Percentiles rank a stretch among this genome's conserved stretches.
Conservation (phyloP, 225 moss, liverwort and hornwort genomes). For the Bryum argenteum region DNA sequence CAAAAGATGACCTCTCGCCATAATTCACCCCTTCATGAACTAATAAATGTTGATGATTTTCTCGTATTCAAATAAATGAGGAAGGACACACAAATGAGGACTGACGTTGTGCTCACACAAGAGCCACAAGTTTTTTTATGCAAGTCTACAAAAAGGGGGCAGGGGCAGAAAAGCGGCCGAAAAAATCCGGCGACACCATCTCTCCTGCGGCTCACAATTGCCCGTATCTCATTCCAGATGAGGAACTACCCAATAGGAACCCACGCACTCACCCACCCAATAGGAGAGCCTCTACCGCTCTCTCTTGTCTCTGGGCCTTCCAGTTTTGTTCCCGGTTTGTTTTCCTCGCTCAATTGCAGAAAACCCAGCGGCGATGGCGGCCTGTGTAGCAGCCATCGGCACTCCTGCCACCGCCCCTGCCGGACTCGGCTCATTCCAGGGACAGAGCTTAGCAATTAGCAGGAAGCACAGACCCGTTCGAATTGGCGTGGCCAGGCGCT, state of each 20-base stretch:
- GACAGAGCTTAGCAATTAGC: neutral
- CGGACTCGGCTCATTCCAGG: neutral
- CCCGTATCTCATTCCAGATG: neutral
- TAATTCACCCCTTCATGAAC: too few relatives aligned
- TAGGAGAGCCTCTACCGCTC: too few relatives aligned
- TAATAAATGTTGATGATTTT: too few relatives aligned
- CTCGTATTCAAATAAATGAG: too few relatives aligned
- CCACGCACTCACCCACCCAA: neutral
- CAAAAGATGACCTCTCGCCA: too few relatives aligned
- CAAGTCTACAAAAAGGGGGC: too few relatives aligned
- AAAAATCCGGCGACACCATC: neutral
- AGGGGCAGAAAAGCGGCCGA: neutral
- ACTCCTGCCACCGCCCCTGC: constrained; percentile 16
- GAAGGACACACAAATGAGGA: too few relatives aligned
- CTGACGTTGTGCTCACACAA: too few relatives aligned
- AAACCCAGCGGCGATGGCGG: constrained; percentile 36
- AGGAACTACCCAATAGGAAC: neutral
- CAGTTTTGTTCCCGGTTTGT: neutral
- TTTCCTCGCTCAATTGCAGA: neutral
- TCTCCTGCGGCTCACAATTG: neutral
- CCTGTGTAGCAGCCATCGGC: constrained; percentile 54
- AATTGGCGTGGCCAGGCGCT: constrained; percentile 30
- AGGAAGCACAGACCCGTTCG: neutral
- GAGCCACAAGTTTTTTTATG: too few relatives aligned
- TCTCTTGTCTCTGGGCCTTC: neutral